Percentiles rank a stretch among this genome's conserved stretches.
These are phyloP conservation scores for Colletotrichum sojae DNA, from an alignment of 2,329 filamentous ascomycete genomes.

Conservation along the genomic window DNA sequence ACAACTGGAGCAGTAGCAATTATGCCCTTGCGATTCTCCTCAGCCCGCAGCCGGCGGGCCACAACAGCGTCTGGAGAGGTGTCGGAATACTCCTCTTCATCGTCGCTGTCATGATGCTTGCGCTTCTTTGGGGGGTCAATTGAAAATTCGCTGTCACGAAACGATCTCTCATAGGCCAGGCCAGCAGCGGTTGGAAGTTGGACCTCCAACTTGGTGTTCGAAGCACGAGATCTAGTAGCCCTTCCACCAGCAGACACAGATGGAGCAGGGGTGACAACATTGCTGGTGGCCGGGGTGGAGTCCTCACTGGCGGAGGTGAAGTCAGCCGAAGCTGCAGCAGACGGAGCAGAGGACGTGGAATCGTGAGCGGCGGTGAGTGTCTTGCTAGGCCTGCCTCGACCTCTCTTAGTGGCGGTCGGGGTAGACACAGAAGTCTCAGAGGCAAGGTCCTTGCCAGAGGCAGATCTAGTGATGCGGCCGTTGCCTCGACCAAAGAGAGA, in stretches of 20 bases:
- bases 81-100: conserved; percentile 52
- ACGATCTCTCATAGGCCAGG: conserved; percentile 60
- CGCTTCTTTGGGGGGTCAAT: conserved; percentile 56
- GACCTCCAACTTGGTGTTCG: conserved; percentile 52
- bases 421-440: conserved; percentile 10
- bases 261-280: conserved; percentile 55
- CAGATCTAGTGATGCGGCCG: conserved; percentile 39
- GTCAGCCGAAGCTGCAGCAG: conserved; percentile 52
- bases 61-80: conserved; percentile 46
- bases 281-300: conserved; percentile 60
- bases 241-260: conserved; percentile 42
- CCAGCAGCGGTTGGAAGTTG: conserved; percentile 48
- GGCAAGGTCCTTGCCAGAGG: conserved; percentile 35
- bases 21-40: conserved; percentile 47
- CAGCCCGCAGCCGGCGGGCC: conserved; percentile 53
- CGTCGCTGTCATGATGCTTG: conserved; percentile 60
- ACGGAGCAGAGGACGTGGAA: conserved; percentile 54
- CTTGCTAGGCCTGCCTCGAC: conserved; percentile 49
- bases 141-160: conserved; percentile 65
- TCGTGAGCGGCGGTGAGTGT: conserved; percentile 44
- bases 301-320: conserved; percentile 55
- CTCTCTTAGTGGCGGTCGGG: conserved; percentile 43
- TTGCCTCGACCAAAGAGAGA: neutral
- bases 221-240: conserved; percentile 40
- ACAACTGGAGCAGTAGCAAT: neutral